Percentiles rank a stretch among this genome's conserved stretches.
Evolutionary conservation across 1,284 basidiomycete species (phyloP).

Genomic region (Abortiporus biennis): DNA sequence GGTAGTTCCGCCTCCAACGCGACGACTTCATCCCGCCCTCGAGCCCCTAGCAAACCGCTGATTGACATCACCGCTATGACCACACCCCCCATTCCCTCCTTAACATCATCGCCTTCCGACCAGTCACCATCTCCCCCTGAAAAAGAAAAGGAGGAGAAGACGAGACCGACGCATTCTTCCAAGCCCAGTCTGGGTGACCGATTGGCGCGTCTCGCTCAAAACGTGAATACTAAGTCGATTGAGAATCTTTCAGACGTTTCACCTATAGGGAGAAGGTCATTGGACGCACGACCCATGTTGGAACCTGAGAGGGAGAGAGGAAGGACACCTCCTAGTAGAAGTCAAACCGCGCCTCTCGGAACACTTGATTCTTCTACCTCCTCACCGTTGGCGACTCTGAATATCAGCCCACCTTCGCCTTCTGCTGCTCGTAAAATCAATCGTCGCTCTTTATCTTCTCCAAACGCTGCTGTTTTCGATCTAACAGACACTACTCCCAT

Average conservation of each 20-base stretch:
- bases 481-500: conserved; percentile 30
- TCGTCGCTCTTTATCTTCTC: conserved; percentile 20
- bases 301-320: conserved; percentile 7
- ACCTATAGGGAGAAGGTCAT: conserved; percentile 12
- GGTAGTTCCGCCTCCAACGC: conserved; percentile 37
- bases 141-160: conserved; percentile 3
- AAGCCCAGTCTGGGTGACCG: conserved; percentile 26
- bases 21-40: conserved; percentile 23
- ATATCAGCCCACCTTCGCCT: conserved; percentile 13
- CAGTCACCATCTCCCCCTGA: conserved; percentile 3
- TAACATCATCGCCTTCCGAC: too few relatives aligned
- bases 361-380: too few relatives aligned
- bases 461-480: conserved; percentile 19
- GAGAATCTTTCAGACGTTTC: conserved; percentile 12
- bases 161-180: conserved; percentile 3
- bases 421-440: conserved; percentile 14
- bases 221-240: conserved; percentile 13
- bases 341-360: conserved; percentile 21
- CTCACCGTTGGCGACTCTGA: conserved; percentile 6
- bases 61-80: conserved; percentile 38
- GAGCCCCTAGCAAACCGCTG: conserved; percentile 37
- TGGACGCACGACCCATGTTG: conserved; percentile 11
- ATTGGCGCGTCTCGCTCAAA: conserved; percentile 20
- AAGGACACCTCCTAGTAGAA: conserved; percentile 15
- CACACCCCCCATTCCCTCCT: conserved; percentile 9